Conservation (phyloP, 345 rosid species). For the Lepidium aucheri region DNA sequence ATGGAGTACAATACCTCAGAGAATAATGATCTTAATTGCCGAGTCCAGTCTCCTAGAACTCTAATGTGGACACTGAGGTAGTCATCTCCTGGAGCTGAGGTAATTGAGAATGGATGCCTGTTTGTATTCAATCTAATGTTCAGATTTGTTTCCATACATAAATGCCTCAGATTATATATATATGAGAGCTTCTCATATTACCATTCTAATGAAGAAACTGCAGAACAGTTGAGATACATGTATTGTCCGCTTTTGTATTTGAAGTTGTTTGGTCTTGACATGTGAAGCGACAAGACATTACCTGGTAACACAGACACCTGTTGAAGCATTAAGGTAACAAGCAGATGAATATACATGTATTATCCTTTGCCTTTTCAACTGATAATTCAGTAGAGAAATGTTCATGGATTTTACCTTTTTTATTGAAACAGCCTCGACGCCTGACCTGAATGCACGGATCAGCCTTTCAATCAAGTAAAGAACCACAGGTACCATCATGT, state of each 20-base stretch:
- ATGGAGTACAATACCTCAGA: constrained; percentile 37
- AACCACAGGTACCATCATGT: constrained; percentile 51
- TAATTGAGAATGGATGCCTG: constrained; percentile 91
- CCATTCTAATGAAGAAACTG: constrained; percentile 82
- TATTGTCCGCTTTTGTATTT: constrained; percentile 77
- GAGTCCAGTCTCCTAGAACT: constrained; percentile 75
- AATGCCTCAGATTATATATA: background rate
- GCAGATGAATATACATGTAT: background rate
- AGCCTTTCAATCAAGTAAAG: constrained; percentile 57
- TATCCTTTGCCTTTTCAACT: background rate
- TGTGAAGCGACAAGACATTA: constrained; percentile 63
- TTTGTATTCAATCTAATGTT: background rate
- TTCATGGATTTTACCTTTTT: constrained; percentile 35
- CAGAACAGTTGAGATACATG: constrained; percentile 72
- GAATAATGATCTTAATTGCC: constrained; percentile 48
- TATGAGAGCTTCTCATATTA: constrained; percentile 2
- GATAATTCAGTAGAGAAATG: background rate
- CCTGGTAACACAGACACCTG: constrained; percentile 77
- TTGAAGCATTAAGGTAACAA: background rate
- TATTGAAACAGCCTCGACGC: constrained; percentile 55
- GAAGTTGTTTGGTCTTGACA: constrained; percentile 68
- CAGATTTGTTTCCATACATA: background rate
- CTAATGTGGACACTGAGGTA: constrained; percentile 72
- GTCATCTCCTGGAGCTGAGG: constrained; percentile 78
- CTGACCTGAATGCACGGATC: constrained; percentile 57